Evolutionary conservation across 2,329 filamentous ascomycete species (phyloP).

Genomic region (Fusarium albosuccineum): DNA sequence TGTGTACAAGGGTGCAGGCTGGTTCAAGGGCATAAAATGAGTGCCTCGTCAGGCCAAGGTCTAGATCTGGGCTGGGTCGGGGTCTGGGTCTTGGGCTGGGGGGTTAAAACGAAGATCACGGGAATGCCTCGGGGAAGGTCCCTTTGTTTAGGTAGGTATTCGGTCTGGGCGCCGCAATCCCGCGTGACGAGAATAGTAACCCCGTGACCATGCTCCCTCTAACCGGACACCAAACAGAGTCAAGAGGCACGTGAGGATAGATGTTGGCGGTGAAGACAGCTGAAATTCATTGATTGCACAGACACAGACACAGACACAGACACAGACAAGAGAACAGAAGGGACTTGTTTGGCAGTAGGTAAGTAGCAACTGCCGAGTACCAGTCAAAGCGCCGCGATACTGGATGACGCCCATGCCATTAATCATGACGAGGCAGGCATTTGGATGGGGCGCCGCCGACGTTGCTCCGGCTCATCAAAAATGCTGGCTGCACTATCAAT

Average conservation of each 20-base stretch:
- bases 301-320: slow-evolving; percentile 12
- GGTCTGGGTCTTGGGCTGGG: slow-evolving; percentile 13
- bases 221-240: background rate
- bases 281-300: slow-evolving; percentile 17
- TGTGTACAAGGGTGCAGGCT: slow-evolving; percentile 12
- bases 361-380: background rate
- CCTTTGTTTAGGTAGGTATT: slow-evolving; percentile 9
- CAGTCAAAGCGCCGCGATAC: slow-evolving; percentile 30
- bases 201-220: slow-evolving; percentile 7
- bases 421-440: slow-evolving; percentile 8
- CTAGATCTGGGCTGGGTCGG: too few relatives aligned
- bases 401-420: slow-evolving; percentile 30
- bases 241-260: slow-evolving; percentile 20
- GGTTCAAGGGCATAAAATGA: slow-evolving; percentile 9
- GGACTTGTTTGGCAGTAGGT: slow-evolving; percentile 16
- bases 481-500: background rate
- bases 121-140: slow-evolving; percentile 29
- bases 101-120: slow-evolving; percentile 18
- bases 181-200: slow-evolving; percentile 33
- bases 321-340: slow-evolving; percentile 3
- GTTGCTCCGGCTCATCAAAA: slow-evolving; percentile 16
- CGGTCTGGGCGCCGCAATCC: slow-evolving; percentile 16
- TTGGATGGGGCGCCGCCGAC: slow-evolving; percentile 29
- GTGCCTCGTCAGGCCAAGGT: background rate
- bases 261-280: background rate